A percentile compares a stretch with the other conserved stretches of the same genome.
Conservation (phyloP, 2,329 filamentous ascomycete genomes). For the Cordyceps militaris region DNA sequence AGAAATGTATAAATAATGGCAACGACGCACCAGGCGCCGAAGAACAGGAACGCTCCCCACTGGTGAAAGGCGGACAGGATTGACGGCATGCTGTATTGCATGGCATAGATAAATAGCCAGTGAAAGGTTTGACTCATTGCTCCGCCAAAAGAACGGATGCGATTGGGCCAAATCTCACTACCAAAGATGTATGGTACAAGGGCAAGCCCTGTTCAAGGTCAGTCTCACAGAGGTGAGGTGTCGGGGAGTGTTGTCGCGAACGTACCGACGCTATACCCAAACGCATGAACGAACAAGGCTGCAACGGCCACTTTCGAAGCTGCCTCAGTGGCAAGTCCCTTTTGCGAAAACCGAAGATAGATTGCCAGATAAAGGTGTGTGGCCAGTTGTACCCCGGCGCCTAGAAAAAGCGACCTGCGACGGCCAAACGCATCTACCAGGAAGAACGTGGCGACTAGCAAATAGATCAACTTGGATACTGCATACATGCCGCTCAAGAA, state of each 20-base stretch:
- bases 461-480: constrained; percentile 36
- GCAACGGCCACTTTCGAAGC: constrained; percentile 34
- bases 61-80: constrained; percentile 25
- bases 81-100: constrained; percentile 26
- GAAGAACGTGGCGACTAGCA: constrained; percentile 35
- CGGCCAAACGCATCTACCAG: constrained; percentile 38
- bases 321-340: constrained; percentile 18
- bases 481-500: constrained; percentile 37
- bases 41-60: constrained; percentile 35
- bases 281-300: constrained; percentile 37
- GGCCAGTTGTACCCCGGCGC: constrained; percentile 30
- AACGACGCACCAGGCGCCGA: constrained; percentile 28
- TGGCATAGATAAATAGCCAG: constrained; percentile 26
- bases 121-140: constrained; percentile 25
- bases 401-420: constrained; percentile 29
- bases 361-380: constrained; percentile 35
- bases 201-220: constrained; percentile 22
- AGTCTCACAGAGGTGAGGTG: not conserved
- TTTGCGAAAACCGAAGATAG: constrained; percentile 30
- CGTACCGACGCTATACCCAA: constrained; percentile 32
- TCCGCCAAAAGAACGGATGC: constrained; percentile 36
- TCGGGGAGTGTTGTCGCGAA: too few species aligned
- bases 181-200: constrained; percentile 39
- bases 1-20: constrained; percentile 30
- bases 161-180: constrained; percentile 38